Conservation (phyloP, 2,329 filamentous ascomycete species). For the Arthrobotrys conoides region DNA sequence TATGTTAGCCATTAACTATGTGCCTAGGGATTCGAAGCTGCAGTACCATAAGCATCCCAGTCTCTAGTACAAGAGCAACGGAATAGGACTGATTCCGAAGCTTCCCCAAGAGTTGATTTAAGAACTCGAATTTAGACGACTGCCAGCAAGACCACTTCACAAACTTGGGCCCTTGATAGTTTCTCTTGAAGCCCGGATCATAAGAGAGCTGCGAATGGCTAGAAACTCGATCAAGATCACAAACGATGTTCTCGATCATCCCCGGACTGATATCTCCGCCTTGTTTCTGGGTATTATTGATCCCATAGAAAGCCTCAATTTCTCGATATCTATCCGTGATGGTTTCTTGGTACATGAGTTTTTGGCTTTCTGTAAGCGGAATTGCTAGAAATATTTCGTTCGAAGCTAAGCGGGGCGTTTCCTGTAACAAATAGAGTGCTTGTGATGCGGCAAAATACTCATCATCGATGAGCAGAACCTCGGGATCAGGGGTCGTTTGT, state of each 20-base stretch:
- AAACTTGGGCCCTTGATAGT: constrained; percentile 29
- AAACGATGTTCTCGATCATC: constrained; percentile 35
- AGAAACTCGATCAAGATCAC: constrained; percentile 34
- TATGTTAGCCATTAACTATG: not conserved
- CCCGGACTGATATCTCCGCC: constrained; percentile 1
- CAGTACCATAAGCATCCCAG: constrained; percentile 48
- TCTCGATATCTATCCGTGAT: constrained; percentile 35
- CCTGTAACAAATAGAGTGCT: constrained; percentile 31
- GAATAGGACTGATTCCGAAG: constrained; percentile 35
- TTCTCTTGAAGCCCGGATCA: not conserved
- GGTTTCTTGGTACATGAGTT: constrained; percentile 31
- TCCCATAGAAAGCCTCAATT: constrained; percentile 44
- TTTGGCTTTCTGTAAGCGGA: constrained; percentile 42
- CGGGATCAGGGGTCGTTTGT: constrained; percentile 14
- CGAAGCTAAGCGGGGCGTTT: constrained; percentile 15
- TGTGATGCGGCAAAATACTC: constrained; percentile 49
- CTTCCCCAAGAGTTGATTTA: constrained; percentile 26
- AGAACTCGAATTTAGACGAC: constrained; percentile 46
- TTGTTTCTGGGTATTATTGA: constrained; percentile 29
- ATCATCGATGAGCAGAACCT: constrained; percentile 35
- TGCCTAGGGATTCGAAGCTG: not conserved
- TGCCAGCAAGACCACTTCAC: constrained; percentile 54
- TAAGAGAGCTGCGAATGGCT: constrained; percentile 44
- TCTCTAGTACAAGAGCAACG: constrained; percentile 33
- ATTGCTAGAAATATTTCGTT: constrained; percentile 50